Conservation (phyloP, 1,139 yeast genomes). For the Zygoascus sp. region DNA sequence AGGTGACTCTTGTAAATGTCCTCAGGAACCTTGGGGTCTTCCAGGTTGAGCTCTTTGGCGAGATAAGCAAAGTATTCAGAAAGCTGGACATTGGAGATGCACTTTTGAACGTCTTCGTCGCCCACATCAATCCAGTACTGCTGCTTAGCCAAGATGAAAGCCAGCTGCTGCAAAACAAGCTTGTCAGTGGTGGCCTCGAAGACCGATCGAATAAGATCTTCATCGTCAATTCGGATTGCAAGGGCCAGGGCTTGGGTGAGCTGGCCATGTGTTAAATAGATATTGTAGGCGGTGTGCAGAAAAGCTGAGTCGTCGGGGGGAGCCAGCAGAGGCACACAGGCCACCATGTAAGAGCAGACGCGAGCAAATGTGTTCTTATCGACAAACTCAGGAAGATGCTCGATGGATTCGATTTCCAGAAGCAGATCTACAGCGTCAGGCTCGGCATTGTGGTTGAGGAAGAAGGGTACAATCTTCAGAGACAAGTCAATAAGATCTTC, state of each 20-base stretch:
- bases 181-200: slow-evolving; percentile 70
- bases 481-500: slow-evolving; percentile 59
- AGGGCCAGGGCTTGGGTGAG: slow-evolving; percentile 85
- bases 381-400: slow-evolving; percentile 73
- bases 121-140: slow-evolving; percentile 71
- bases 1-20: slow-evolving; percentile 90
- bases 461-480: slow-evolving; percentile 78
- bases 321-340: slow-evolving; percentile 91
- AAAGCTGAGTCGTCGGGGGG: slow-evolving; percentile 91
- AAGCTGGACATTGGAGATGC: slow-evolving; percentile 73
- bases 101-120: slow-evolving; percentile 75
- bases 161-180: slow-evolving; percentile 80
- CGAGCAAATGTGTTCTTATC: slow-evolving; percentile 81
- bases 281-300: slow-evolving; percentile 84
- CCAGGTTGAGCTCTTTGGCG: slow-evolving; percentile 78
- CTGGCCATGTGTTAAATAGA: slow-evolving; percentile 74
- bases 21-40: slow-evolving; percentile 90
- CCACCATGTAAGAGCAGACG: slow-evolving; percentile 90
- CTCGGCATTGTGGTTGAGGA: slow-evolving; percentile 93
- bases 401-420: slow-evolving; percentile 83
- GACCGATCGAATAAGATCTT: slow-evolving; percentile 67
- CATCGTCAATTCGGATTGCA: slow-evolving; percentile 87
- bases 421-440: slow-evolving; percentile 96
- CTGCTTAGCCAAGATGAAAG: slow-evolving; percentile 83
- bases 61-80: slow-evolving; percentile 77